Evolutionary conservation across 345 rosid genomes (phyloP).

Genomic region (Sisymbrium irio): DNA sequence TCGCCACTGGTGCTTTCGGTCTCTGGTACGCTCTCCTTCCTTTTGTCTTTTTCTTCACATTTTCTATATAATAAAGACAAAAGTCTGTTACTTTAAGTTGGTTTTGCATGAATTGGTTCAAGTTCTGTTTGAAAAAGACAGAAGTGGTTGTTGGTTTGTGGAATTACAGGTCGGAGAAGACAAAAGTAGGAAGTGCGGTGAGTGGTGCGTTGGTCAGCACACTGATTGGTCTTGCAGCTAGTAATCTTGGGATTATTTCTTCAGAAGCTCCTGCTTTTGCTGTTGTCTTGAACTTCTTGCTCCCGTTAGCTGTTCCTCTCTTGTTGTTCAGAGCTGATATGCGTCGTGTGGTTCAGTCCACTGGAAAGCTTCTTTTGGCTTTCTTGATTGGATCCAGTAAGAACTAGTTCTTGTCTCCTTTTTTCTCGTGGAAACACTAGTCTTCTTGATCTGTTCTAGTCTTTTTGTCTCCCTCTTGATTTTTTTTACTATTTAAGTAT

Average conservation of each 20-base stretch:
- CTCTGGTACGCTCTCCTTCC: too few species aligned
- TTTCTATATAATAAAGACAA: too few species aligned
- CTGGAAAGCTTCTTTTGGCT: conserved; percentile 70
- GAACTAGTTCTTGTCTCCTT: not conserved
- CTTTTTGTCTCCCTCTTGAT: too few species aligned
- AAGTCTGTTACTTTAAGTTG: too few species aligned
- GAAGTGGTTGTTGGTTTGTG: not conserved
- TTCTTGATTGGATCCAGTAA: conserved; percentile 82
- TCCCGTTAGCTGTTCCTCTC: conserved; percentile 76
- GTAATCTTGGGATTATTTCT: conserved; percentile 74
- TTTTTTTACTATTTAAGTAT: too few species aligned
- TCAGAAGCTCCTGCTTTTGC: conserved; percentile 64
- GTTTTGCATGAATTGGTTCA: not conserved
- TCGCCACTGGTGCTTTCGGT: conserved; percentile 73
- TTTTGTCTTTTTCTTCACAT: too few species aligned
- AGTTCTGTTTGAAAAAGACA: too few species aligned
- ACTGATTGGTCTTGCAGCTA: conserved; percentile 74
- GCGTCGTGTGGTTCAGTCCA: conserved; percentile 66
- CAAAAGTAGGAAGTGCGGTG: conserved; percentile 70
- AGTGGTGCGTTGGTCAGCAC: conserved; percentile 90
- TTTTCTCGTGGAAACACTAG: too few species aligned
- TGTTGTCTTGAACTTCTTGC: conserved; percentile 63
- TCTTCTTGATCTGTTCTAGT: too few species aligned
- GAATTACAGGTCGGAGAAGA: conserved; percentile 78
- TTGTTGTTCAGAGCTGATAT: conserved; percentile 77